Evolutionary conservation across 352 stramenopile species (phyloP), one percentile per base, ranked within the genome.

Genomic region (Aphanomyces euteiches): DNA sequence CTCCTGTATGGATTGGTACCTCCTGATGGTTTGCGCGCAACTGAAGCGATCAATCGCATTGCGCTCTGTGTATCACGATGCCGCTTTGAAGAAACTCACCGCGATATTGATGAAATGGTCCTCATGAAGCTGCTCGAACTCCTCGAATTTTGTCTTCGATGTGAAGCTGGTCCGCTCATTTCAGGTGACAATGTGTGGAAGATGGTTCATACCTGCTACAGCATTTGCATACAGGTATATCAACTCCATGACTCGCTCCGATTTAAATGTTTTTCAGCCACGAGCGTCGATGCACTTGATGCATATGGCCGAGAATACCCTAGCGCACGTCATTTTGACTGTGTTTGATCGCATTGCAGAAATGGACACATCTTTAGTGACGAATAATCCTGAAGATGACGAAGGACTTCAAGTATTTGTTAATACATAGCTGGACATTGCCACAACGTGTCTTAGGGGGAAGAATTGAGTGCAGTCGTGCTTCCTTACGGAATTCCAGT

Each of bases 1-100:
- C 79, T 99, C 47, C 86, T 99, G 28, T 99, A 99, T 77, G 96
- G 96, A 3, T 97, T 99, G 73, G 92, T 99, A 69, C 94, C 85
- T 41, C 77, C 75, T 69, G 90, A 98, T 63, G 95, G 82, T 68
- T 78, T 92, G 53, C 84, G 88, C 47, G 93, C 83, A 6, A 88
- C 90, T 72, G 89, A 97, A 66, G 93, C 88, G 66, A 97, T 98
- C 73, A 97, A 97, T 67, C 85, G 90, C 56, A 97, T 98, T 75
- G 96, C 96, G 0, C 81, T 97, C 6, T 95, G 91, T 47, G 85
- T 98, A 8, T 85, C 92, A 37, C 83, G 89, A 36, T 99, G 95
- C 69, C 85, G 94, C 59, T 99, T 99, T 76, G 96, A 99, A 74
- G 95, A 98, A 72, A 98, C 95, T 0, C 85, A 97, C 72, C 83